Base-by-base conservation (phyloP, 2,329 filamentous ascomycete species). In the Pseudogymnoascus sp. region DNA sequence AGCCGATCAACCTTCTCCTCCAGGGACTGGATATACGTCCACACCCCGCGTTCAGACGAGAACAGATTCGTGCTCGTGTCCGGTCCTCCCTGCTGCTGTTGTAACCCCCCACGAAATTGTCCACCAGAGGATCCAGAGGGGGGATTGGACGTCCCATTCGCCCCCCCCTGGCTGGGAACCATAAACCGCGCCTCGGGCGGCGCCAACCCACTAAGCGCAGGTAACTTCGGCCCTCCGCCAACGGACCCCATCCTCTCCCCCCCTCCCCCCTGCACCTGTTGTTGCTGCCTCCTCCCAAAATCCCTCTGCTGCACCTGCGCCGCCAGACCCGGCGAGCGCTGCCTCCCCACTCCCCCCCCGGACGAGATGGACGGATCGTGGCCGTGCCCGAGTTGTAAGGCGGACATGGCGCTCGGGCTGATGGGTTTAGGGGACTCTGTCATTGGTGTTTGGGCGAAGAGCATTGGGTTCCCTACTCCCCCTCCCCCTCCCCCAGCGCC, bases 401-500 rank as follows among this genome's bases (percentile, higher is more conserved):
- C 72, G 65, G 81, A 78, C 67, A 79, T 77, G 64, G 79, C 71
- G 15, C 65, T 79, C 17, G 89, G 88, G 65, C 87, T 92, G 42
- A 96, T 79, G 3, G 92, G 88, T 72, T 93, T 96, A 0, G 92
- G 91, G 68, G 90, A 96, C 75, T 96, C 91, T 2, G 89, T 95
- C 78, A 96, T 89, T 62, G 77, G 76, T 62, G 84, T 83, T 67
- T 91, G 36, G 7, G 36, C 36, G 36, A 40, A 40, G 36, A 40
- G 36, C 36, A 40, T 40, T 6, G 36, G 36, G 2, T 40, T 83
- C 1, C 35, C 35, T n/a, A n/a, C n/a, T n/a, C n/a, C n/a, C n/a
- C n/a, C n/a, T n/a, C n/a, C n/a, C n/a, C n/a, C n/a, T n/a, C n/a
- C n/a, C n/a, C n/a, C n/a, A n/a, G n/a, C n/a, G n/a, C n/a, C n/a